These are phyloP conservation scores for Nitzschia sp. DNA, from an alignment of 108 stramenopile genomes.

Conservation along the genomic window DNA sequence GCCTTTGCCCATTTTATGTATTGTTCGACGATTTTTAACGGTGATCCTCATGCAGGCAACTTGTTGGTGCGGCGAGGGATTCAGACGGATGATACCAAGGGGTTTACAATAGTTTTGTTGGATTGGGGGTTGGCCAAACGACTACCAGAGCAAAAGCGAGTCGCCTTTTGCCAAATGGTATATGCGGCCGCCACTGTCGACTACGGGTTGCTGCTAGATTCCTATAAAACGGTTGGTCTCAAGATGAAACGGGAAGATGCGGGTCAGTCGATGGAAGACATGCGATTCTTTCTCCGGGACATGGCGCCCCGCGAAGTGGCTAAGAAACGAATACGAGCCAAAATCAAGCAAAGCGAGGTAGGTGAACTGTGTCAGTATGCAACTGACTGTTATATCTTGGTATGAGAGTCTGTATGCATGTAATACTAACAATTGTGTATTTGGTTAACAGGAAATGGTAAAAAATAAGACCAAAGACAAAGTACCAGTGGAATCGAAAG, in stretches of 20 bases:
- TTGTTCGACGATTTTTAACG: conserved; percentile 64
- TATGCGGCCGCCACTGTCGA: conserved; percentile 32
- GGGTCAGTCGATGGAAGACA: conserved; percentile 33
- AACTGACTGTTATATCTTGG: too few relatives aligned
- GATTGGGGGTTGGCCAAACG: conserved; percentile 61
- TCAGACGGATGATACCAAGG: conserved; percentile 4
- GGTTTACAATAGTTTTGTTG: conserved; percentile 40
- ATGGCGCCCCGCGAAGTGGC: conserved; percentile 44
- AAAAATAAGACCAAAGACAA: conserved; percentile 16
- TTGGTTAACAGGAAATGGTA: too few relatives aligned
- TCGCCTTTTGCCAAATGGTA: conserved; percentile 39
- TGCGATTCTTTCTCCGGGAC: conserved; percentile 42
- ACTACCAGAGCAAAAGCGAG: conserved; percentile 20
- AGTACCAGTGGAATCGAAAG: conserved; percentile 34
- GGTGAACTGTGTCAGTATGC: too few relatives aligned
- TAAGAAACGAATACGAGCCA: conserved; percentile 24
- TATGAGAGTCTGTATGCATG: too few relatives aligned
- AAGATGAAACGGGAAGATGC: conserved; percentile 38
- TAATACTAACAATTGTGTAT: too few relatives aligned
- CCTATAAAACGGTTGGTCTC: conserved; percentile 30
- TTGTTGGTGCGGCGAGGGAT: conserved; percentile 41
- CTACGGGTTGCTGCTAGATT: conserved; percentile 27
- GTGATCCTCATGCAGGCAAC: conserved; percentile 77
- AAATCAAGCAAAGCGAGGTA: conserved; percentile 30
- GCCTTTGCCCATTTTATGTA: conserved; percentile 74